Evolutionary conservation across 2,329 filamentous ascomycete genomes (phyloP), one percentile per base, ranked within the genome.

Genomic region (Penicillium frequentans): DNA sequence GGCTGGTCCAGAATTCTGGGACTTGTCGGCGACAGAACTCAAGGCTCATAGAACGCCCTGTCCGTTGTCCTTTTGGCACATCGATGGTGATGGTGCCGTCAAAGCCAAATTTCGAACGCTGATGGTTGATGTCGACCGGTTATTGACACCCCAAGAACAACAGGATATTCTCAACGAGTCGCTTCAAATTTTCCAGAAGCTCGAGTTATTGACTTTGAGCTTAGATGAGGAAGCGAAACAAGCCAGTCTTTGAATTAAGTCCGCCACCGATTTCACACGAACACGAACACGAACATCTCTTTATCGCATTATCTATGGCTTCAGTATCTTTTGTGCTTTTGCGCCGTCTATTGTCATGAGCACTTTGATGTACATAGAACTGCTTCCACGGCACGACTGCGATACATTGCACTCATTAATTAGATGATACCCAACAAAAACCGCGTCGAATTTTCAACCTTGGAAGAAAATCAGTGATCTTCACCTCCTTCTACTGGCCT

Each of bases 21-120:
- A 54, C 5, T 44, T 61, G n/a, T 59, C 59, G 16, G 48, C 31
- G 13, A 35, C 31, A 19, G 59, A 61, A 23, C 9, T 61, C 6
- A 23, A 49, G 19, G 44, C 44, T 19, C 26, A 11, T 3, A 46
- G 54, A n/a, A 52, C 44, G 31, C 56, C 58, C 5, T 49, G 49
- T 26, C 59, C 59, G 8, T 47, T 61, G 14, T 61, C 59, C 1
- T 61, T 61, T 27, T 61, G 59, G 59, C 49, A 59, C 27, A 48
- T 61, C 16, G 56, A 59, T 24, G 49, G 57, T 33, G 47, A 26
- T 26, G 42, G 10, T 3, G 49, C 23, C 5, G 51, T 59, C 8
- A 54, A 58, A 23, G 29, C 9, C 13, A 52, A 45, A 13, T 58
- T 59, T 6, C 56, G 59, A 9, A 35, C 19, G 5, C 37, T 52